Conservation (phyloP, 2,329 filamentous ascomycete genomes). For the Raffaelea deltoideospora region DNA sequence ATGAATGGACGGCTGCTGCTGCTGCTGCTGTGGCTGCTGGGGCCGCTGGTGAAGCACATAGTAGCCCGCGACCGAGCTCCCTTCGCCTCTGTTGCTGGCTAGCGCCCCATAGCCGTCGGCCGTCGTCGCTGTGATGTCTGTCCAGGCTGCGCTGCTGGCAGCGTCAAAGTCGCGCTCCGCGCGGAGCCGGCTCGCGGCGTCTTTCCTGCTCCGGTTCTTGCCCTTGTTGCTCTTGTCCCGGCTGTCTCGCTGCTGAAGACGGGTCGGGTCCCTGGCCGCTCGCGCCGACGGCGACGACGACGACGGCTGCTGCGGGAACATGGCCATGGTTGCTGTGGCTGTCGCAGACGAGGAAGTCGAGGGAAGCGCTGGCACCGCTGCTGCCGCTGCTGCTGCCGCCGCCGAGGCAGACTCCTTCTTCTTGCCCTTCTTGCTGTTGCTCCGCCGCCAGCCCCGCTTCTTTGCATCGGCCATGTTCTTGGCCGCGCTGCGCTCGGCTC, state of each 20-base stretch:
- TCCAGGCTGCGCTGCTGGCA: conserved; percentile 24
- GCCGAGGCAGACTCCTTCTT: conserved; percentile 9
- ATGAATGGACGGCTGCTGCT: background rate
- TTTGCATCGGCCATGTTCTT: conserved; percentile 49
- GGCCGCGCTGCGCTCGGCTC: conserved; percentile 43
- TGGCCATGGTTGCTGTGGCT: background rate
- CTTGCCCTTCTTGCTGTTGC: conserved; percentile 23
- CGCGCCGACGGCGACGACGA: conserved; percentile 4
- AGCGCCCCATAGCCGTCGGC: background rate
- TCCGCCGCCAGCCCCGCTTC: conserved; percentile 34
- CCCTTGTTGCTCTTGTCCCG: too few species aligned
- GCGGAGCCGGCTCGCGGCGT: too few species aligned
- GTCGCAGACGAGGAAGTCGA: background rate
- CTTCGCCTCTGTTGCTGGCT: too few species aligned
- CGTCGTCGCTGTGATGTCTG: conserved; percentile 25
- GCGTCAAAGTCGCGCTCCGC: conserved; percentile 8
- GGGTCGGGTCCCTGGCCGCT: too few species aligned
- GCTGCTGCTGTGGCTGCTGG: background rate
- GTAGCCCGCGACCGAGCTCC: background rate
- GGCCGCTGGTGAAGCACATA: too few species aligned
- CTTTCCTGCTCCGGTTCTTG: background rate
- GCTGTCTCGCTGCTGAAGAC: too few species aligned
- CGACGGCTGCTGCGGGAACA: background rate
- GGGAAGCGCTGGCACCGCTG: too few species aligned
- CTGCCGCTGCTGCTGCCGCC: background rate